These are phyloP conservation scores for Yamadazyma paraphyllophila DNA, from an alignment of 805 yeast species.

Conservation along the genomic window DNA sequence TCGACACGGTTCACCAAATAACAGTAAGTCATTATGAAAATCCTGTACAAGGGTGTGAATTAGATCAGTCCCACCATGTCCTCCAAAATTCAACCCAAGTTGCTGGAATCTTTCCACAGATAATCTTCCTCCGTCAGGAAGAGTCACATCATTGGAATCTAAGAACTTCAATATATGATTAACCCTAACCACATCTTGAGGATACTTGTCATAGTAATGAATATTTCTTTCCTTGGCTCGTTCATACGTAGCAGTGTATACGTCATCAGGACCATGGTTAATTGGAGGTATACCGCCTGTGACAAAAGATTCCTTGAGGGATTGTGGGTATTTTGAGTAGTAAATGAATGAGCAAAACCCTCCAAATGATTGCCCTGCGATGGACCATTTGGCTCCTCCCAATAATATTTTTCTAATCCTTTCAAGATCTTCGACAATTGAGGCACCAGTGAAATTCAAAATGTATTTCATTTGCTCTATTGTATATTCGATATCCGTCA, in stretches of 20 bases:
- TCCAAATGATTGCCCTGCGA: constrained; percentile 57
- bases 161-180: constrained; percentile 36
- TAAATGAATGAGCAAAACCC: constrained; percentile 54
- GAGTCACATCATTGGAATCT: constrained; percentile 21
- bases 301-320: constrained; percentile 43
- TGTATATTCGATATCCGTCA: constrained; percentile 16
- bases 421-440: constrained; percentile 52
- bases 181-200: constrained; percentile 43
- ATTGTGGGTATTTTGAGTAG: constrained; percentile 42
- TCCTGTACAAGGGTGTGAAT: constrained; percentile 46
- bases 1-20: constrained; percentile 37
- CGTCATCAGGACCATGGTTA: constrained; percentile 42
- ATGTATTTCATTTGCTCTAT: constrained; percentile 38
- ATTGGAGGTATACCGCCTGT: constrained; percentile 64
- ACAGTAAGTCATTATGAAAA: constrained; percentile 36
- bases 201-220: constrained; percentile 48
- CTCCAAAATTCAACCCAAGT: constrained; percentile 52
- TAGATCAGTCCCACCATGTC: constrained; percentile 46
- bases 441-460: constrained; percentile 50
- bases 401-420: constrained; percentile 38
- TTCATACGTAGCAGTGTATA: constrained; percentile 46
- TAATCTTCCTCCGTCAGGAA: constrained; percentile 53
- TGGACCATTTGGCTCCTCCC: constrained; percentile 43
- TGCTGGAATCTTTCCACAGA: constrained; percentile 53
- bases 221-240: constrained; percentile 47